These are phyloP conservation scores for Podaxis sp. DNA, from an alignment of 768 basidiomycete species.

Conservation along the genomic window DNA sequence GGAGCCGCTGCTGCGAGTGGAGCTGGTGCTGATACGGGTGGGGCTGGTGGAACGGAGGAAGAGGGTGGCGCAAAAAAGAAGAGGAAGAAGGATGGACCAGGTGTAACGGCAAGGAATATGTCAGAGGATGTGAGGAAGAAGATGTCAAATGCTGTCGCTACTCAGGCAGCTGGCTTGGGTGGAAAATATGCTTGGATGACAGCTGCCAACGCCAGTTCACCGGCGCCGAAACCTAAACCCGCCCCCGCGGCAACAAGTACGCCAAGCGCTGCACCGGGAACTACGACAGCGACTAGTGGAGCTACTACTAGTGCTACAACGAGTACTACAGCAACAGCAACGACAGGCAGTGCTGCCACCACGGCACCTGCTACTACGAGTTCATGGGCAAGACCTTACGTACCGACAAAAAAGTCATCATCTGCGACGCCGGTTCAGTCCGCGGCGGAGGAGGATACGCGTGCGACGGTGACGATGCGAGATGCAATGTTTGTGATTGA, in stretches of 20 bases:
- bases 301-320: slow-evolving; percentile 26
- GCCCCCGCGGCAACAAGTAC: slow-evolving; percentile 32
- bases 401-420: slow-evolving; percentile 23
- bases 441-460: slow-evolving; percentile 27
- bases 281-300: slow-evolving; percentile 27
- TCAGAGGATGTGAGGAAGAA: slow-evolving; percentile 90
- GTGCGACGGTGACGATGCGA: slow-evolving; percentile 62
- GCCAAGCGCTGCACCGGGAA: slow-evolving; percentile 15
- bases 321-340: slow-evolving; percentile 25
- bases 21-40: slow-evolving; percentile 23
- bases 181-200: slow-evolving; percentile 91
- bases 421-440: not conserved
- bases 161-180: slow-evolving; percentile 81
- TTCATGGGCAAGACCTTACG: slow-evolving; percentile 64
- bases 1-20: slow-evolving; percentile 32
- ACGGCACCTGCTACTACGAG: slow-evolving; percentile 27
- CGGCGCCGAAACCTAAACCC: slow-evolving; percentile 20
- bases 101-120: slow-evolving; percentile 86
- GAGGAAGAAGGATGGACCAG: slow-evolving; percentile 80
- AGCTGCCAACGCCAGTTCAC: slow-evolving; percentile 48
- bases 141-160: slow-evolving; percentile 87
- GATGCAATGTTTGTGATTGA: slow-evolving; percentile 88
- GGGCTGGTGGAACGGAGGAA: slow-evolving; percentile 23
- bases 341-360: slow-evolving; percentile 28
- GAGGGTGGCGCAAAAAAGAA: slow-evolving; percentile 70